Conservation (phyloP, 2,329 filamentous ascomycete genomes). For the Niveomyces coronatus region DNA sequence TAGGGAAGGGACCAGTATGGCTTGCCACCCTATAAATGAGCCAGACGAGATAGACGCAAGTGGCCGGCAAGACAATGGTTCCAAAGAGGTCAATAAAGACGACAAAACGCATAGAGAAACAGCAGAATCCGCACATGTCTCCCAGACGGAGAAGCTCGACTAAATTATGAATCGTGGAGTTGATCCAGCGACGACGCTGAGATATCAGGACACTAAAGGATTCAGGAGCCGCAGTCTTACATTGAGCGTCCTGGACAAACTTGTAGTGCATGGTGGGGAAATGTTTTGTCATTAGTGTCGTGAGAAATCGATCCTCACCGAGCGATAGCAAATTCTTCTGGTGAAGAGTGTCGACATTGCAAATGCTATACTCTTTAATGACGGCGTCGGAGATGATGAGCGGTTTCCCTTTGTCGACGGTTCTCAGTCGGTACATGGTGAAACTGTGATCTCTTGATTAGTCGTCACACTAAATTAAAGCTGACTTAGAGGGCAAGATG, state of each 20-base stretch:
- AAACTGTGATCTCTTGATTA: conserved; percentile 48
- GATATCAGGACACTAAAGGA: conserved; percentile 90
- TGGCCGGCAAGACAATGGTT: conserved; percentile 84
- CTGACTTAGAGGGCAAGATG: conserved; percentile 18
- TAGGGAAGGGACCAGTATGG: conserved; percentile 62
- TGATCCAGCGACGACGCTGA: conserved; percentile 99
- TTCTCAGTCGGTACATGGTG: conserved; percentile 95
- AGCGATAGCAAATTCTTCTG: conserved; percentile 92
- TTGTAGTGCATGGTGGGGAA: conserved; percentile 95
- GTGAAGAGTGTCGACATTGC: conserved; percentile 87
- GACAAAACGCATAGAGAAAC: conserved; percentile 95
- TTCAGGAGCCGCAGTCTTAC: conserved; percentile 86
- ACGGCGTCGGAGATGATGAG: conserved; percentile 86
- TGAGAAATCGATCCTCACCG: conserved; percentile 94
- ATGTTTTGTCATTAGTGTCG: conserved; percentile 95
- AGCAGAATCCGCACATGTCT: conserved; percentile 97
- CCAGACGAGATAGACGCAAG: conserved; percentile 76
- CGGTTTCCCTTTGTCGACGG: conserved; percentile 86
- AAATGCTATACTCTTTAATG: conserved; percentile 80
- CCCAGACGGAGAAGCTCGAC: conserved; percentile 81
- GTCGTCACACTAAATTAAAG: conserved; percentile 33
- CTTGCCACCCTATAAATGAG: conserved; percentile 72
- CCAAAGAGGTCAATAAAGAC: conserved; percentile 91
- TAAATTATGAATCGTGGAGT: conserved; percentile 95
- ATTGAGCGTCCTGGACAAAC: conserved; percentile 87